Evolutionary conservation across 768 basidiomycete species (phyloP).

Genomic region (Collybia mongolica): DNA sequence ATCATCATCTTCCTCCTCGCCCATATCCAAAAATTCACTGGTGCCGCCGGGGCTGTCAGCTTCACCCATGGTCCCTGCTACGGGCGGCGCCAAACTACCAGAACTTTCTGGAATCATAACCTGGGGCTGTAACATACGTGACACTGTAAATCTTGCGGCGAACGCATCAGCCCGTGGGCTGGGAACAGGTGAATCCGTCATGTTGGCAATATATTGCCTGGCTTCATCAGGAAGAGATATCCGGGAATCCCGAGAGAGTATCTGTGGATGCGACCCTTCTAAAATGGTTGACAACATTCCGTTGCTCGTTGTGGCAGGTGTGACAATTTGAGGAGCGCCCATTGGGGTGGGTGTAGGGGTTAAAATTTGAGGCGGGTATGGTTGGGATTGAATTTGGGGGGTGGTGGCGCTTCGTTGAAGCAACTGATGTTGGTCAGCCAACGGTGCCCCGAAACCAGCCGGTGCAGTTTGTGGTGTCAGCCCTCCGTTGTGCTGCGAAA

Average conservation of each 20-base stretch:
- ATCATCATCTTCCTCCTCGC: conserved; percentile 38
- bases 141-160: conserved; percentile 19
- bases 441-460: conserved; percentile 13
- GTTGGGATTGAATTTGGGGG: conserved; percentile 8
- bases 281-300: conserved; percentile 30
- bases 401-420: conserved; percentile 6
- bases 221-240: conserved; percentile 79
- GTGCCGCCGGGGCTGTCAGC: conserved; percentile 12
- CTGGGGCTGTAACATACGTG: conserved; percentile 6
- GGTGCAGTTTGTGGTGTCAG: conserved; percentile 19
- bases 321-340: conserved; percentile 15
- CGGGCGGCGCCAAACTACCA: conserved; percentile 2
- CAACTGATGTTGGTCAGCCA: conserved; percentile 9
- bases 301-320: conserved; percentile 16
- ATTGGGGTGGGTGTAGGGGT: conserved; percentile 18
- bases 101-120: conserved; percentile 2
- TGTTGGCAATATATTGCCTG: conserved; percentile 65
- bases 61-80: conserved; percentile 1
- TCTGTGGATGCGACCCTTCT: conserved; percentile 29
- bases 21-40: conserved; percentile 68
- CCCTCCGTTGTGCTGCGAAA: conserved; percentile 8
- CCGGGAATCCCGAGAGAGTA: conserved; percentile 59
- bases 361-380: conserved; percentile 13
- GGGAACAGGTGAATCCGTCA: conserved; percentile 60
- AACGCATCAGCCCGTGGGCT: conserved; percentile 49